Conservation (phyloP, 1,139 yeast genomes). For the Scheffersomyces cryptocercus region DNA sequence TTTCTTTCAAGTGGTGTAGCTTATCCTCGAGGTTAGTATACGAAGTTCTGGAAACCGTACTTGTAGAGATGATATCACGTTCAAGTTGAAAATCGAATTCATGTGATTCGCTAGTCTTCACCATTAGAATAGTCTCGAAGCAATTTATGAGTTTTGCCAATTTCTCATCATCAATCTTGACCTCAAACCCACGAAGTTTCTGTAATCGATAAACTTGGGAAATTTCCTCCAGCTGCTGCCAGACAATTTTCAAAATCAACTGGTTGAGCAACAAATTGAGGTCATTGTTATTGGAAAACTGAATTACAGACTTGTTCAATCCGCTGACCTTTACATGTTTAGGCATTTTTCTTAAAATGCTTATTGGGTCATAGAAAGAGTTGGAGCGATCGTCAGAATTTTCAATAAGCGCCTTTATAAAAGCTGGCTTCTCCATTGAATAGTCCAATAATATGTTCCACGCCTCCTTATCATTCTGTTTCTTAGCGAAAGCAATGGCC, state of each 20-base stretch:
- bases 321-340: conserved; percentile 63
- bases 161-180: conserved; percentile 27
- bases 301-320: conserved; percentile 58
- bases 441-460: conserved; percentile 77
- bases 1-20: conserved; percentile 5
- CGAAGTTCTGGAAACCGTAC: conserved; percentile 1
- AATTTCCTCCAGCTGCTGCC: conserved; percentile 53
- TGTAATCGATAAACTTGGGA: conserved; percentile 37
- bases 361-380: conserved; percentile 62
- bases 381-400: conserved; percentile 58
- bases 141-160: conserved; percentile 14
- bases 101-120: conserved; percentile 5
- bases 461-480: conserved; percentile 69
- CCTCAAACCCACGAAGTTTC: conserved; percentile 44
- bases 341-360: conserved; percentile 67
- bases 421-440: conserved; percentile 70
- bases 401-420: conserved; percentile 72
- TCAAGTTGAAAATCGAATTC: background rate
- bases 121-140: conserved; percentile 26
- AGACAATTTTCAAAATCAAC: conserved; percentile 62
- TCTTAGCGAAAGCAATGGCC: conserved; percentile 80
- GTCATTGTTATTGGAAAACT: conserved; percentile 67
- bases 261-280: conserved; percentile 58
- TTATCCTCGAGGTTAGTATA: conserved; percentile 5
- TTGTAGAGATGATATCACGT: background rate